Conservation (phyloP, 2,329 filamentous ascomycete genomes). For the Botrytis medusae region DNA sequence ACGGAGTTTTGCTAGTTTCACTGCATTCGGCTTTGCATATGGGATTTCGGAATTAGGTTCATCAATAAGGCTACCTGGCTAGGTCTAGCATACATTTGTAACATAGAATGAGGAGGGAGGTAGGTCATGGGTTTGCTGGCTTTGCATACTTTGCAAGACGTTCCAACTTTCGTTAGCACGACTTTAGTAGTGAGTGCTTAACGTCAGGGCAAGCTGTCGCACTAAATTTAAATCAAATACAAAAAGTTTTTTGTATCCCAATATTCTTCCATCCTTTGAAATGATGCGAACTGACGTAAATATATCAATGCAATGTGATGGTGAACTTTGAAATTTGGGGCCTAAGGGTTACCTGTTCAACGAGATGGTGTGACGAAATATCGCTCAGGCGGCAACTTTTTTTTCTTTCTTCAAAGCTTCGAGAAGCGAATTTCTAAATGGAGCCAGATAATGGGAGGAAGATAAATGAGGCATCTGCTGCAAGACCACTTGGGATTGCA, state of each 20-base stretch:
- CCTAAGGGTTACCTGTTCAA: constrained; percentile 10
- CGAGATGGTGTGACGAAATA: constrained; percentile 2
- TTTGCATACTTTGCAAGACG: constrained; percentile 17
- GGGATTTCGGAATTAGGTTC: constrained; percentile 20
- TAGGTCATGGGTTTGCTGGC: constrained; percentile 18
- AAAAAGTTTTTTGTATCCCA: constrained; percentile 5
- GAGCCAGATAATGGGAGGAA: neutral
- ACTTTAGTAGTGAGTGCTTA: constrained; percentile 11
- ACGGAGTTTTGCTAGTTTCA: constrained; percentile 24
- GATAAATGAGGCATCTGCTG: neutral
- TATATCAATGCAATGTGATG: neutral
- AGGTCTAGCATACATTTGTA: constrained; percentile 23
- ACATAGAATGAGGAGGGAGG: constrained; percentile 23
- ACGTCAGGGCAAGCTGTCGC: constrained; percentile 1
- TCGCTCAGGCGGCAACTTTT: neutral
- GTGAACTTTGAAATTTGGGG: neutral
- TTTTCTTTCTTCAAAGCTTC: neutral
- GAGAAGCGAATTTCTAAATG: neutral
- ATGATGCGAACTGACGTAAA: constrained; percentile 1
- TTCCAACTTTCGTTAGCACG: constrained; percentile 5
- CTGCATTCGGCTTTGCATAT: constrained; percentile 24
- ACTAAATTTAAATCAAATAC: neutral
- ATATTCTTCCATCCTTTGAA: neutral
- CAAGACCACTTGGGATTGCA: constrained; percentile 1
- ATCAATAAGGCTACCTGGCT: constrained; percentile 22